Evolutionary conservation across 257 asterid genomes (phyloP), one percentile per base, ranked within the genome.

Genomic region (Hygrophila difformis): DNA sequence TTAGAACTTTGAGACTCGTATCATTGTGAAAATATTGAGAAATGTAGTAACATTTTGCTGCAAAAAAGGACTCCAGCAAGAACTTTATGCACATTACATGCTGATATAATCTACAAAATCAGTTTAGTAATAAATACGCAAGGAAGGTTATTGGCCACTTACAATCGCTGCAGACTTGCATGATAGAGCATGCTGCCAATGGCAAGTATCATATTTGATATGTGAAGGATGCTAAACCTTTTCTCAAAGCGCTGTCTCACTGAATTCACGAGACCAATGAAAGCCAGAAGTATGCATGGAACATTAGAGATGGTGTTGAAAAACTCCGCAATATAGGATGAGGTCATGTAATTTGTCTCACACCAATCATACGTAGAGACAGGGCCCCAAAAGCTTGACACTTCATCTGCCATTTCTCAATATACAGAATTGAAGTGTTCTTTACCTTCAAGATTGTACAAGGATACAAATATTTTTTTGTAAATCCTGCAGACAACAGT

Each of bases 331-430:
- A 87, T 63, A 49, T 81, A 87, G 60, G 95, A 84, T 7, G 95
- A 78, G 84, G 76, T 66, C 50, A 67, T 76, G 69, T 87, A 87
- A 64, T 87, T 87, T 53, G 76, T 74, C 76, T 87, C 97, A 64
- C 97, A 87, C 97, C 97, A 87, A 69, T 87, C 97, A 26, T 78
- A 87, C 31, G 97, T 78, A 28, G 97, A 84, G 53, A 87, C 95
- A 21, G 97, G 97, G 12, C 97, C 97, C 97, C 97, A 87, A 49
- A 87, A 87, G 63, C 87, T 78, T 60, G 94, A 74, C 39, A 66
- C 45, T 24, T 73, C 82, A 44, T 54, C 81, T 28, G 76, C 85
- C 97, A 87, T 87, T 53, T 59, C 76, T 53, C 56, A 60, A 53
- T 56, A 10, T 10, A 4, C 12, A 33, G 37, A 12, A 9, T 18